A percentile compares a stretch with the other conserved stretches of the same genome.
Conservation (phyloP, 129 eudicot genomes). For the Chrysanthemum seticuspe region DNA sequence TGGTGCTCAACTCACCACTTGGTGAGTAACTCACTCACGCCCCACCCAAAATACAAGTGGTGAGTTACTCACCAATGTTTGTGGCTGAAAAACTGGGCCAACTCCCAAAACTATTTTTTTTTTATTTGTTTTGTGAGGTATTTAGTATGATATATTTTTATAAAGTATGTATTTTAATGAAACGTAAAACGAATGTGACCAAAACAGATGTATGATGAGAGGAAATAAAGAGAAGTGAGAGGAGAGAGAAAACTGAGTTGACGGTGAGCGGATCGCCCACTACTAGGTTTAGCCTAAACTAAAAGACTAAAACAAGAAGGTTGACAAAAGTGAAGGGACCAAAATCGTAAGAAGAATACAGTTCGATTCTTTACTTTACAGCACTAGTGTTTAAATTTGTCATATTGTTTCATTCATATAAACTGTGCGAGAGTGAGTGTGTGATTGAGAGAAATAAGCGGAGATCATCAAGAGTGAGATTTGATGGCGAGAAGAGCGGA, state of each 20-base stretch:
- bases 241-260: too few relatives aligned
- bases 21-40: too few relatives aligned
- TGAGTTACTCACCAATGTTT: not conserved
- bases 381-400: not conserved
- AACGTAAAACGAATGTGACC: too few relatives aligned
- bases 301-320: not conserved
- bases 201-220: too few relatives aligned
- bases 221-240: too few relatives aligned
- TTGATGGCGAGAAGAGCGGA: slow-evolving; percentile 85
- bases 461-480: slow-evolving; percentile 25
- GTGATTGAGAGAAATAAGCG: slow-evolving; percentile 17
- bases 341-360: not conserved
- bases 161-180: too few relatives aligned
- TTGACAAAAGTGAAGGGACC: not conserved
- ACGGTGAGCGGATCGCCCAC: too few relatives aligned
- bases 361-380: not conserved
- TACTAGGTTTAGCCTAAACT: not conserved
- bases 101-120: not conserved
- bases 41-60: too few relatives aligned
- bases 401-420: slow-evolving; percentile 5
- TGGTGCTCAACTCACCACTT: too few relatives aligned
- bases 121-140: too few relatives aligned
- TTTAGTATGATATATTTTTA: too few relatives aligned
- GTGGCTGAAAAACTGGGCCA: not conserved
- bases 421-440: slow-evolving; percentile 23